Evolutionary conservation across 768 basidiomycete species (phyloP), one percentile per base, ranked within the genome.

Genomic region (Suillus discolor): DNA sequence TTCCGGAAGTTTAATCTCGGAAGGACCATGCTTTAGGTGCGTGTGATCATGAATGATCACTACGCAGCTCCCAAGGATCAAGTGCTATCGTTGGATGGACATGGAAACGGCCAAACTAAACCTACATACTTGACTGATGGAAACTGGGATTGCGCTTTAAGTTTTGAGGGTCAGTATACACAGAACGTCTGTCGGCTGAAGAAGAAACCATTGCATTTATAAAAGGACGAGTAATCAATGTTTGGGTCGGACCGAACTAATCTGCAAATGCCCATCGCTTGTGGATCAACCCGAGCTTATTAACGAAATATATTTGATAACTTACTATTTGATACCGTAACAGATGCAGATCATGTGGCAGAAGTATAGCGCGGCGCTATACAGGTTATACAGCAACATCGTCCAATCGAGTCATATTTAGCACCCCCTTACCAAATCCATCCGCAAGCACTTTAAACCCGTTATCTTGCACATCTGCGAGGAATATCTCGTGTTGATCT

Each of bases 401-500:
- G 41, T 74, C 75, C 15, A 69, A 61, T 16, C 72, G 66, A 45
- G 74, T 66, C 57, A 74, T 66, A 62, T 80, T 81, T 69, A 93
- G 72, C 51, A 90, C 78, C 15, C 91, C 92, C 63, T 87, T 81
- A 18, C 89, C 84, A 71, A 91, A 94, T 15, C 87, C 92, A 23
- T 82, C 76, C 7, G 92, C 90, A 28, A 94, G 82, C 15, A 89
- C 88, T 66, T 83, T 81, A 71, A 93, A 93, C 2, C 92, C 92
- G 60, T 79, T 76, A 62, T 86, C 87, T 72, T 86, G 85, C 42
- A 93, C 92, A 68, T 94, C 91, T 4, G 87, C 83, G 39, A 93
- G 75, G 80, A 94, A 94, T 16, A 92, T 71, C 23, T 93, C 91
- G 69, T 94, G 92, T 67, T 94, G 90, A 71, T 92, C 89, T 13